Evolutionary conservation across 495 filamentous ascomycete genomes (phyloP).

Genomic region (Penicillium verhagenii): DNA sequence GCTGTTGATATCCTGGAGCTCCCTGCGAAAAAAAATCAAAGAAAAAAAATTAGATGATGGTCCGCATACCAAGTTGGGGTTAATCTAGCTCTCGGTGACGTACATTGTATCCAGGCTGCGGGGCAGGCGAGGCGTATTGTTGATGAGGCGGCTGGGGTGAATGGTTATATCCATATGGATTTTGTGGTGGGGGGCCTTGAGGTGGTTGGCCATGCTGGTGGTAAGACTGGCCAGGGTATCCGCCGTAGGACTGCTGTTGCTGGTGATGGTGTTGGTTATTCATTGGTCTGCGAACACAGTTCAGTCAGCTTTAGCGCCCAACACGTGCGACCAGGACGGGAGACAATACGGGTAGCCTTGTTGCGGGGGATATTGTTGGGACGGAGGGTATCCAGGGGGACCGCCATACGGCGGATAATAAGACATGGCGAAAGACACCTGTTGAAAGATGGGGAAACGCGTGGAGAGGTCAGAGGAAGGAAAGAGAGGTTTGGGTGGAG

Average conservation of each 20-base stretch:
- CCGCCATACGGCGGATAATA: slow-evolving; percentile 51
- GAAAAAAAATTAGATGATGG: background rate
- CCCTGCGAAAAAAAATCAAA: slow-evolving; percentile 27
- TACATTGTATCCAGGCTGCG: slow-evolving; percentile 46
- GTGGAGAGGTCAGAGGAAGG: slow-evolving; percentile 2
- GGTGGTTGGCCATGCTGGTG: too few relatives aligned
- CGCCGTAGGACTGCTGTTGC: slow-evolving; percentile 39
- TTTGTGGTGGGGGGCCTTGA: slow-evolving; percentile 33
- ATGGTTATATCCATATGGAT: slow-evolving; percentile 48
- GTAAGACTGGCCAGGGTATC: slow-evolving; percentile 50
- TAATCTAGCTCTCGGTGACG: slow-evolving; percentile 5
- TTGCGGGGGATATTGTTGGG: slow-evolving; percentile 37
- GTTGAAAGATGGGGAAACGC: background rate
- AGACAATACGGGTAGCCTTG: slow-evolving; percentile 37
- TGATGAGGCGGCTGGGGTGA: slow-evolving; percentile 42
- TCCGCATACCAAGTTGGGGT: background rate
- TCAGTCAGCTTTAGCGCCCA: slow-evolving; percentile 6
- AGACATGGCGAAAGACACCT: slow-evolving; percentile 45
- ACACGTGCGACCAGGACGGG: background rate
- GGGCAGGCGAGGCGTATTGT: slow-evolving; percentile 39
- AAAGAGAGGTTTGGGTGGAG: slow-evolving; percentile 7
- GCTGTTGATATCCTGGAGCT: slow-evolving; percentile 38
- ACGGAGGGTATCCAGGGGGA: slow-evolving; percentile 50
- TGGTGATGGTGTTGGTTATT: slow-evolving; percentile 37
- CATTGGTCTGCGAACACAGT: slow-evolving; percentile 28